These are phyloP conservation scores for Sarocladium kiliense DNA, from an alignment of 2,329 filamentous ascomycete species.

Conservation along the genomic window DNA sequence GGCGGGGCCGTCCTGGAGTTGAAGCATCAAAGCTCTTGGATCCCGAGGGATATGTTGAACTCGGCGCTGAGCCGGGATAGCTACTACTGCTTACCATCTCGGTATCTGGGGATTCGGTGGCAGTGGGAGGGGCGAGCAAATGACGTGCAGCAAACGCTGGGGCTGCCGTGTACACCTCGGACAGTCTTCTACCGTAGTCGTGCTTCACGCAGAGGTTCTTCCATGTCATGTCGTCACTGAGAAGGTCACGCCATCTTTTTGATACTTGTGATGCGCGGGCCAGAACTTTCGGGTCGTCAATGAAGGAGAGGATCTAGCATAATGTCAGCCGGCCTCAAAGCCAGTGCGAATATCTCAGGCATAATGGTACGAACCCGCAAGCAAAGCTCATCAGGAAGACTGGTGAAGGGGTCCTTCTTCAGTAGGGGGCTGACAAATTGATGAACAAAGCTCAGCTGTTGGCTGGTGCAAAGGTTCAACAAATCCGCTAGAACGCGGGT, in stretches of 20 bases:
- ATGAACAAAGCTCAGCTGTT: conserved; percentile 91
- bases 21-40: conserved; percentile 53
- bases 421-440: conserved; percentile 91
- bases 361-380: conserved; percentile 59
- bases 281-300: conserved; percentile 92
- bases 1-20: conserved; percentile 46
- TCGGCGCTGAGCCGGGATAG: conserved; percentile 38
- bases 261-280: conserved; percentile 96
- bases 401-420: conserved; percentile 94
- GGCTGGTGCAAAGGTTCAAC: conserved; percentile 89
- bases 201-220: conserved; percentile 96
- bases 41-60: conserved; percentile 27
- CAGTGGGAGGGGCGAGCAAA: conserved; percentile 22
- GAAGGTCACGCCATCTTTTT: conserved; percentile 82
- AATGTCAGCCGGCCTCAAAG: conserved; percentile 4
- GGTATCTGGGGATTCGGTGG: conserved; percentile 23
- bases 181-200: conserved; percentile 66
- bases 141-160: conserved; percentile 24
- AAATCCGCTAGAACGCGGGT: conserved; percentile 82
- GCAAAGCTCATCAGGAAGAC: conserved; percentile 88
- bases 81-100: conserved; percentile 33
- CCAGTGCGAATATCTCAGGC: not conserved
- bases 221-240: conserved; percentile 97
- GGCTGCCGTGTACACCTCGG: conserved; percentile 39
- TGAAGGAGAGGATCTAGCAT: conserved; percentile 81